Evolutionary conservation across 1,284 basidiomycete species (phyloP).

Genomic region (Ganoderma sinense): DNA sequence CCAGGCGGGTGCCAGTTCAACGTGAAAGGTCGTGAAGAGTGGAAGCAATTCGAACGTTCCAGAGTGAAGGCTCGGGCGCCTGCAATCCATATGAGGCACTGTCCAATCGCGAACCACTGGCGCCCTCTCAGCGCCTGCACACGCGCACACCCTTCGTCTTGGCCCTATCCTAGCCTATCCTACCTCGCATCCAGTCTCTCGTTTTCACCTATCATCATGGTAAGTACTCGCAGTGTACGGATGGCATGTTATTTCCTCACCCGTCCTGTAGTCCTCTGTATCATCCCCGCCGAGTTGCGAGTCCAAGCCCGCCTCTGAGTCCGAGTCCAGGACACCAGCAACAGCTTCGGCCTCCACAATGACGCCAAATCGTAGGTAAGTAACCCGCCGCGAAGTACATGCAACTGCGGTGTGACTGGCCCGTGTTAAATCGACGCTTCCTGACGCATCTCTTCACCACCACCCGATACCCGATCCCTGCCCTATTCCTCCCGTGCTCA

Average conservation of each 20-base stretch:
- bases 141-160: background rate
- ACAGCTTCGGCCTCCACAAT: conserved; percentile 81
- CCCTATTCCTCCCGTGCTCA: too few species aligned
- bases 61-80: background rate
- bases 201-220: background rate
- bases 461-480: too few species aligned
- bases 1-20: too few species aligned
- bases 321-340: conserved; percentile 73
- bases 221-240: background rate
- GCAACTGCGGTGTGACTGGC: too few species aligned
- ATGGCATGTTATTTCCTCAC: background rate
- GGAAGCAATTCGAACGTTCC: too few species aligned
- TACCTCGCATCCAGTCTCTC: background rate
- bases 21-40: too few species aligned
- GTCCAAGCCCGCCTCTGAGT: conserved; percentile 69
- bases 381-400: too few species aligned
- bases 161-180: background rate
- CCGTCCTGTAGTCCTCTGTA: conserved; percentile 59
- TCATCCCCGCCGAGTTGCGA: conserved; percentile 68
- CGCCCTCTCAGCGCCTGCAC: conserved; percentile 18
- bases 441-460: too few species aligned
- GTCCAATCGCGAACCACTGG: conserved; percentile 24
- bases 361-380: too few species aligned
- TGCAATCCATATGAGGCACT: background rate
- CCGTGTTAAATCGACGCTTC: too few species aligned